These are phyloP conservation scores for Pugionium cornutum DNA, from an alignment of 345 rosid species.

Conservation along the genomic window DNA sequence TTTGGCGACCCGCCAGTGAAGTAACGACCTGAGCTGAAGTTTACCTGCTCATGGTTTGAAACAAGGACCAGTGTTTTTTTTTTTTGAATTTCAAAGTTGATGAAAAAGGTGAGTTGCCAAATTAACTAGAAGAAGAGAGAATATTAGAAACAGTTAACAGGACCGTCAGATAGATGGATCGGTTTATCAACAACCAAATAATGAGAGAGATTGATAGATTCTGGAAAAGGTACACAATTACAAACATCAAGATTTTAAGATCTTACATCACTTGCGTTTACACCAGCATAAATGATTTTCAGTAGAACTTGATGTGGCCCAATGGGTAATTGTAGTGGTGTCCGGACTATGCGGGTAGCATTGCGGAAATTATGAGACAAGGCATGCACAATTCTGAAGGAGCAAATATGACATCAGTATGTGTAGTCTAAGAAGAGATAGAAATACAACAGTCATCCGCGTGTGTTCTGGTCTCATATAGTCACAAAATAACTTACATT, in stretches of 20 bases:
- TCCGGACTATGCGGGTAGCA: conserved; percentile 64
- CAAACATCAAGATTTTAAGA: conserved; percentile 26
- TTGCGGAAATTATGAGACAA: conserved; percentile 82
- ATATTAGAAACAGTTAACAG: background rate
- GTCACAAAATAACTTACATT: conserved; percentile 56
- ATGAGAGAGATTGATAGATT: background rate
- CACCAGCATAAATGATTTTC: conserved; percentile 91
- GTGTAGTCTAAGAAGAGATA: background rate
- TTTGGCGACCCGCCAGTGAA: conserved; percentile 58
- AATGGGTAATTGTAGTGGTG: conserved; percentile 62
- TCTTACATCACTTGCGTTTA: conserved; percentile 99
- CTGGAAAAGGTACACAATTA: background rate
- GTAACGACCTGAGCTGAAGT: conserved; percentile 96
- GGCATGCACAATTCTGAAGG: conserved; percentile 82
- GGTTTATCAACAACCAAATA: background rate
- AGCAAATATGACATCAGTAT: conserved; percentile 30
- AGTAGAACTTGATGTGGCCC: conserved; percentile 71
- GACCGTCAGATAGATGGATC: too few species aligned
- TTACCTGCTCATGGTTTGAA: conserved; percentile 56
- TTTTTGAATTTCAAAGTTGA: background rate
- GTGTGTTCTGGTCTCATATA: conserved; percentile 4
- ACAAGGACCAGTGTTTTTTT: conserved; percentile 7
- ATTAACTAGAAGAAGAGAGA: background rate
- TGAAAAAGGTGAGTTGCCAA: background rate
- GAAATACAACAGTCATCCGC: background rate